Evolutionary conservation across 1,284 basidiomycete genomes (phyloP).

Genomic region (Ustilago hordei): DNA sequence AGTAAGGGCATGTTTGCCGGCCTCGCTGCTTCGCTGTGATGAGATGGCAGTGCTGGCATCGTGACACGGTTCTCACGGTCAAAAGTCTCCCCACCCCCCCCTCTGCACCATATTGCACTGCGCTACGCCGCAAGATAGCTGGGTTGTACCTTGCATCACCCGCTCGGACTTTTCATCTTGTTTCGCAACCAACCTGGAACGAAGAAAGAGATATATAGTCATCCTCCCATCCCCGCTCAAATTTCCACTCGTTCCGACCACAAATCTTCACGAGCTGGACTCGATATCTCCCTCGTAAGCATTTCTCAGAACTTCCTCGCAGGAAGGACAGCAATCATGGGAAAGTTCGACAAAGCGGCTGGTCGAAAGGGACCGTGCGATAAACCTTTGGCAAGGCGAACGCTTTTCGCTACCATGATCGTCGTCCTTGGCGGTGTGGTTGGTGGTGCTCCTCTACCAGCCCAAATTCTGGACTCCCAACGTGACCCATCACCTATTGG

Average conservation of each 20-base stretch:
- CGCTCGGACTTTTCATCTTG: not conserved
- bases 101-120: not conserved
- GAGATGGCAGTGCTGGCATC: not conserved
- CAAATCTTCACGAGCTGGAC: not conserved
- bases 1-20: not conserved
- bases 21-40: not conserved
- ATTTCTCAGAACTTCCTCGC: not conserved
- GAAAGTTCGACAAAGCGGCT: not conserved
- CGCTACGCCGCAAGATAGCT: not conserved
- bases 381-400: not conserved
- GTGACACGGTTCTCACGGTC: no score
- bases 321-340: not conserved
- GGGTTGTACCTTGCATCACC: conserved; percentile 2
- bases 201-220: not conserved
- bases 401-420: conserved; percentile 3
- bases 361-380: not conserved
- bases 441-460: conserved; percentile 2
- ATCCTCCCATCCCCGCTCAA: not conserved
- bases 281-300: not conserved
- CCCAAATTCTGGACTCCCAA: not conserved
- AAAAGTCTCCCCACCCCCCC: not conserved
- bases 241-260: not conserved
- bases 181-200: not conserved
- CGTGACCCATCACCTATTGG: not conserved
- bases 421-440: conserved; percentile 8